phyloP scores from a whole-genome alignment of 495 filamentous ascomycete genomes.

The Aspergillus mulundensis region DNA sequence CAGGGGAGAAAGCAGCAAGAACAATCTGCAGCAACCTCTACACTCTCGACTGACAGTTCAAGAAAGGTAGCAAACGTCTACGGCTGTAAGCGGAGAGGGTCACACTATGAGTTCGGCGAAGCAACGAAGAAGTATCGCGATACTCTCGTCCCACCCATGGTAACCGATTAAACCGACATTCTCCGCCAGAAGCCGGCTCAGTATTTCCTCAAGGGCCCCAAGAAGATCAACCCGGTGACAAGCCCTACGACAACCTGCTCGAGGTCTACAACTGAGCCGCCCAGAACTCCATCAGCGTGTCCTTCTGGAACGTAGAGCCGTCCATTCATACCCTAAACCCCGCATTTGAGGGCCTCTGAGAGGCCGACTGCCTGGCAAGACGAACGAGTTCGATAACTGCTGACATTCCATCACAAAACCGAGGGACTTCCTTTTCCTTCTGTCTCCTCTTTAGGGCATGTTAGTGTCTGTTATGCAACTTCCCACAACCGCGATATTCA shows the following conservation, averaged over 20 bases:
- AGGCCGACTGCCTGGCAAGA: no score
- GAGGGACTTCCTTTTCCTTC: no score
- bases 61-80: no score
- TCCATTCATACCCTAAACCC: neutral
- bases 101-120: neutral
- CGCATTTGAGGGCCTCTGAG: no score
- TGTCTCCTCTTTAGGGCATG: no score
- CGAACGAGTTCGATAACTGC: no score
- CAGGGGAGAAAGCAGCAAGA: no score
- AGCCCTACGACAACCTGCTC: neutral
- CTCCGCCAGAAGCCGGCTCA: neutral
- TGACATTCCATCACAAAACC: no score
- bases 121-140: neutral
- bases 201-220: neutral
- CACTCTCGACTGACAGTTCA: no score
- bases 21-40: no score
- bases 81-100: neutral
- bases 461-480: no score
- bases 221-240: neutral
- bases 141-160: neutral
- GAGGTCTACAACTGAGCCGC: neutral
- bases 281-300: neutral
- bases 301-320: neutral
- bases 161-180: neutral
- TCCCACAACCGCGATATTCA: no score